Percentiles rank a stretch among this genome's conserved stretches.
These are phyloP conservation scores for Diplotaxis tenuifolia DNA, from an alignment of 345 rosid species.

Conservation along the genomic window DNA sequence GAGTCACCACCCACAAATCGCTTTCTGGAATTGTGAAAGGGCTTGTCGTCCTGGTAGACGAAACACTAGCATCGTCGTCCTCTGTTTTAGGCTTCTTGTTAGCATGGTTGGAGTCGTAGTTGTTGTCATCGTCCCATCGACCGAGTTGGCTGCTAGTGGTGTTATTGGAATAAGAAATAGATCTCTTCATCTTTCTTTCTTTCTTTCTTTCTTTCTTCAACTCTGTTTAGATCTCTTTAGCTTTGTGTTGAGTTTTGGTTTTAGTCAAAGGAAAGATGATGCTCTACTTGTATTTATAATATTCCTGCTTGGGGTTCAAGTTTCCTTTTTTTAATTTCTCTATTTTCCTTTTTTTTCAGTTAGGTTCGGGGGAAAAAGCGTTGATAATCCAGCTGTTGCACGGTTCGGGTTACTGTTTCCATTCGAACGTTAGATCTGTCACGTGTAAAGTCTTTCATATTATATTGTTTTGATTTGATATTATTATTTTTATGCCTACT, in stretches of 20 bases:
- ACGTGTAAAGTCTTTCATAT: too few relatives aligned
- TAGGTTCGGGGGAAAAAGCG: background rate
- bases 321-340: too few relatives aligned
- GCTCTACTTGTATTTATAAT: background rate
- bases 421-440: too few relatives aligned
- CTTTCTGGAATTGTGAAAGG: background rate
- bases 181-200: background rate
- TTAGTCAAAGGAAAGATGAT: too few relatives aligned
- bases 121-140: slow-evolving; percentile 1
- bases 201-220: background rate
- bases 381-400: background rate
- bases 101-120: slow-evolving; percentile 2
- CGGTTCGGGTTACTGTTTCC: too few relatives aligned
- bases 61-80: background rate
- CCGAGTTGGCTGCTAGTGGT: background rate
- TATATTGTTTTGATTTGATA: too few relatives aligned
- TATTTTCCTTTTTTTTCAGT: background rate
- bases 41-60: slow-evolving; percentile 6
- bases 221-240: background rate
- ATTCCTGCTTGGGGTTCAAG: background rate
- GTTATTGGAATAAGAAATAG: background rate
- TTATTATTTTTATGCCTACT: too few relatives aligned
- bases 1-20: background rate
- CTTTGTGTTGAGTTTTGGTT: background rate
- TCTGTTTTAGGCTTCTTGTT: slow-evolving; percentile 7